phyloP scores from a whole-genome alignment of 176 grass and related monocot species.

The Metroxylon sagu region DNA sequence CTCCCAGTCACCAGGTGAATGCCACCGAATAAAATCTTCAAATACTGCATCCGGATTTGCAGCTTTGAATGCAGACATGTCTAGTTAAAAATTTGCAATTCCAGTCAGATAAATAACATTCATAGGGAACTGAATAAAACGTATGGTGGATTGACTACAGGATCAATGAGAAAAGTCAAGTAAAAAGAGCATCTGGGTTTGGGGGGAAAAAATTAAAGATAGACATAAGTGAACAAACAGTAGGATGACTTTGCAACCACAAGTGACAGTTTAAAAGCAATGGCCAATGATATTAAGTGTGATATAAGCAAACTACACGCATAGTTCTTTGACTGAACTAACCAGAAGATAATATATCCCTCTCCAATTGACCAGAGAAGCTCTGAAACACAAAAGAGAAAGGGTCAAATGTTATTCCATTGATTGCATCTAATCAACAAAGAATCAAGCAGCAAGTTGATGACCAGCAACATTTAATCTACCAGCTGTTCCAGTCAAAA shows the following conservation, averaged over 20 bases:
- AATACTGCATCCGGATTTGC: constrained; percentile 88
- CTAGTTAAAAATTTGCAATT: constrained; percentile 26
- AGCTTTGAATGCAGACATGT: constrained; percentile 99
- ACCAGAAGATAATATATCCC: constrained; percentile 86
- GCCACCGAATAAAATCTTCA: constrained; percentile 99
- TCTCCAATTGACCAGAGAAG: constrained; percentile 86
- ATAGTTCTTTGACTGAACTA: constrained; percentile 20
- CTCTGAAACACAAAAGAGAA: constrained; percentile 43
- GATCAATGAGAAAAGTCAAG: no score
- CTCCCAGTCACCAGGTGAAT: constrained; percentile 96
- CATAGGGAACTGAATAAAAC: not conserved
- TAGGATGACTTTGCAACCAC: no score
- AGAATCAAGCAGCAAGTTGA: no score
- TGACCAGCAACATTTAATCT: no score
- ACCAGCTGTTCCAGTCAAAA: no score
- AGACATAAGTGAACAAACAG: no score
- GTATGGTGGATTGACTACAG: no score
- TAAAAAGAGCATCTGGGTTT: no score
- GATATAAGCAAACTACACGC: not conserved
- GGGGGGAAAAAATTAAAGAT: no score
- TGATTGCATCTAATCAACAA: constrained; percentile 7
- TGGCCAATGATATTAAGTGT: no score
- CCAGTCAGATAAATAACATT: not conserved
- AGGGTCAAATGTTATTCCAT: constrained; percentile 15
- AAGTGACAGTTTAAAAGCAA: no score